phyloP scores from a whole-genome alignment of 2,329 filamentous ascomycete species.

The Cordyceps javanica region DNA sequence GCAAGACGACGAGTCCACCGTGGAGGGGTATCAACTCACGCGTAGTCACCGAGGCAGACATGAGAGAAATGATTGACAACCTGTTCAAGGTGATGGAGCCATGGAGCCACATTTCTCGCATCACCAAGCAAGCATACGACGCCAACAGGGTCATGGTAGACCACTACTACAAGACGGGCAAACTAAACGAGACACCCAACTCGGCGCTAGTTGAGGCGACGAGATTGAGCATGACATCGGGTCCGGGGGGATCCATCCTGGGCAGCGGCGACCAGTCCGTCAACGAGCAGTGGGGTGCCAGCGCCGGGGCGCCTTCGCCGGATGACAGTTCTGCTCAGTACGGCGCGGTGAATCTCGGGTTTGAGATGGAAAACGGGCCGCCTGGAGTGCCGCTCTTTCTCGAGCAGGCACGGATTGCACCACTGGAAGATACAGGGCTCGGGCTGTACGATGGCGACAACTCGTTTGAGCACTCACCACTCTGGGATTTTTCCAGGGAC shows the following conservation, averaged over 20 bases:
- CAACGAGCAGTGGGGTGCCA: conserved; percentile 7
- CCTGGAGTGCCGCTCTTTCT: conserved; percentile 9
- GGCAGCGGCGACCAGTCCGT: neutral
- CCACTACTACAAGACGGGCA: conserved; percentile 26
- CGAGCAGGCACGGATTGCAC: conserved; percentile 7
- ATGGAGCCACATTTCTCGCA: conserved; percentile 24
- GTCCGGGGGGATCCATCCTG: neutral
- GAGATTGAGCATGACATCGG: conserved; percentile 3
- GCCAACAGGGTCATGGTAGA: conserved; percentile 24
- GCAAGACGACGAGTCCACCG: conserved; percentile 31
- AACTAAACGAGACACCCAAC: conserved; percentile 15
- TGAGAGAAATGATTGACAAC: conserved; percentile 27
- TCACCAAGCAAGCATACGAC: conserved; percentile 25
- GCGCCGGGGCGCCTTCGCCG: neutral
- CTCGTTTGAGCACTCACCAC: conserved; percentile 5
- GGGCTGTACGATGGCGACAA: conserved; percentile 10
- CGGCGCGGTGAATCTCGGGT: conserved; percentile 5
- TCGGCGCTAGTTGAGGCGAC: neutral
- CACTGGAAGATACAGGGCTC: neutral
- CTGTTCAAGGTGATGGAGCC: conserved; percentile 29
- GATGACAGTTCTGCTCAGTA: neutral
- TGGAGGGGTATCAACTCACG: conserved; percentile 23
- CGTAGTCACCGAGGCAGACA: conserved; percentile 25
- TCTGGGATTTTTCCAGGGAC: neutral
- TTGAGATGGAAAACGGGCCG: conserved; percentile 6